Evolutionary conservation across 192 early-diverging fungal species (phyloP).

Genomic region (Chytriomyces confervae): DNA sequence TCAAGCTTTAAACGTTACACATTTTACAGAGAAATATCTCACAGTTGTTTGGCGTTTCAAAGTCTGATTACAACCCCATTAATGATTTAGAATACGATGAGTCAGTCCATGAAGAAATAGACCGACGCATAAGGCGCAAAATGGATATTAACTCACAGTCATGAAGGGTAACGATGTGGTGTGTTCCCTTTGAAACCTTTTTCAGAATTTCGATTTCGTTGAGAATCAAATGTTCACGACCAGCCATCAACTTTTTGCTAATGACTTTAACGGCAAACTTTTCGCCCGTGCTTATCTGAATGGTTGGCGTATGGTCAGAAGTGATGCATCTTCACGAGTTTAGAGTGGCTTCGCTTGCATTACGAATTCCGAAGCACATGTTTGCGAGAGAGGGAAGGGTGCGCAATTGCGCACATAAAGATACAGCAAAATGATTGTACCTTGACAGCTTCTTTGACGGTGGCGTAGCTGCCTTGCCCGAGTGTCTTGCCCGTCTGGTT

Average conservation of each 20-base stretch:
- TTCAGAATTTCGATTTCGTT: constrained; percentile 91
- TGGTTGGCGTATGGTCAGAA: neutral
- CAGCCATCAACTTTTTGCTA: constrained; percentile 79
- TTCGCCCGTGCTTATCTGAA: constrained; percentile 69
- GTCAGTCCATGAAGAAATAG: too few relatives aligned
- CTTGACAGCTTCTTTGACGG: constrained; percentile 60
- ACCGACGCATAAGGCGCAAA: too few relatives aligned
- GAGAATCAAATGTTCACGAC: constrained; percentile 85
- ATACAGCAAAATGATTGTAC: constrained; percentile 13
- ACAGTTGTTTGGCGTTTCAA: constrained; percentile 60
- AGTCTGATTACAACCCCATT: constrained; percentile 32
- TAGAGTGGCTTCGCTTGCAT: neutral
- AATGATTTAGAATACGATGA: too few relatives aligned
- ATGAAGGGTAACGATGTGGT: constrained; percentile 85
- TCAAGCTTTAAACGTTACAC: too few relatives aligned
- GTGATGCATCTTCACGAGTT: neutral
- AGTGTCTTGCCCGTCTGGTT: constrained; percentile 54
- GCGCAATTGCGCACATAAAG: too few relatives aligned
- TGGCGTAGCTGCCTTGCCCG: constrained; percentile 59
- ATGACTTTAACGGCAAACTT: constrained; percentile 93
- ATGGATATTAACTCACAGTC: constrained; percentile 65
- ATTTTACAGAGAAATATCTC: too few relatives aligned
- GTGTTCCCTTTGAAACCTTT: constrained; percentile 75
- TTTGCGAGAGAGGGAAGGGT: too few relatives aligned
- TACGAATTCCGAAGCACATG: neutral